Conservation (phyloP, 2,329 filamentous ascomycete genomes). For the Cercospora beticola region DNA sequence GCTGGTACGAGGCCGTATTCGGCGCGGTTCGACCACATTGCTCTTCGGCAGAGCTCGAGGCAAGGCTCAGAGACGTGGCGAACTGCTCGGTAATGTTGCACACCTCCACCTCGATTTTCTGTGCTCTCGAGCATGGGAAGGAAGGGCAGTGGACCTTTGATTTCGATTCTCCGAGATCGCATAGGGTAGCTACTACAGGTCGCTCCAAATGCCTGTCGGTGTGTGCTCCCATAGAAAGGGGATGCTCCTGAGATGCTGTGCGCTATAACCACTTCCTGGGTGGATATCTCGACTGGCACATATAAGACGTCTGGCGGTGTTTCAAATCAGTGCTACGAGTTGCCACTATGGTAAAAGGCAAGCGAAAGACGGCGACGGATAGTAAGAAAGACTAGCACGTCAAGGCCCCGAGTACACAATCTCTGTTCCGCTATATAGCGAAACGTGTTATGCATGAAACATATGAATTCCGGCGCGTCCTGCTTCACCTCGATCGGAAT, state of each 20-base stretch:
- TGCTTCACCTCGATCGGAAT: not conserved
- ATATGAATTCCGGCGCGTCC: not conserved
- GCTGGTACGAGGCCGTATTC: not conserved
- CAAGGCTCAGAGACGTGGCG: not conserved
- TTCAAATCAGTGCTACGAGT: not conserved
- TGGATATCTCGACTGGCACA: not conserved
- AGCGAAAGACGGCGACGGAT: not conserved
- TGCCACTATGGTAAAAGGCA: not conserved
- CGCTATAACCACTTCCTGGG: not conserved
- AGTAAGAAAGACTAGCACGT: not conserved
- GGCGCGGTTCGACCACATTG: not conserved
- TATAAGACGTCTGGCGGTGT: not conserved
- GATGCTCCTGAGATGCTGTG: not conserved
- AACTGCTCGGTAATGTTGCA: not conserved
- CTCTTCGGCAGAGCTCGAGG: not conserved
- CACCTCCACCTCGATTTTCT: not conserved
- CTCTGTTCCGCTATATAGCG: not conserved
- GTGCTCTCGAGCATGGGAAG: not conserved
- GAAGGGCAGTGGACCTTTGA: not conserved
- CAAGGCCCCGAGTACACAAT: not conserved
- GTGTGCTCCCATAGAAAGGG: not conserved
- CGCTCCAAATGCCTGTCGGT: not conserved
- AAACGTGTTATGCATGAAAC: not conserved
- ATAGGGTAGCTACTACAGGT: not conserved
- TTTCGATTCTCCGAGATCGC: not conserved